Base-by-base conservation (phyloP, 129 eudicot genomes). In the Artemisia argyi region DNA sequence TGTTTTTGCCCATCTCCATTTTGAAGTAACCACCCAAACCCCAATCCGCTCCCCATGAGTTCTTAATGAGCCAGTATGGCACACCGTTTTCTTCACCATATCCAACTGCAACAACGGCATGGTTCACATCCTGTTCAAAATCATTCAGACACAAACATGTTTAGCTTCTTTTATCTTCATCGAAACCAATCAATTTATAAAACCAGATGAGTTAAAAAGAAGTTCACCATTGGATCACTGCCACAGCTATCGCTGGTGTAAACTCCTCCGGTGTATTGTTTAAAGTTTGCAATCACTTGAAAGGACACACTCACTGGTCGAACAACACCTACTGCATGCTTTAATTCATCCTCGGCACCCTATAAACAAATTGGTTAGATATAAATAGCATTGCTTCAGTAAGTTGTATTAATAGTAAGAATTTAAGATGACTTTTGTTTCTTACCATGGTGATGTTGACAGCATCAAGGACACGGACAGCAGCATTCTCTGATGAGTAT, bases 281-380 rank as follows among this genome's bases (percentile, higher is more conserved):
- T 70, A 78, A 95, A 95, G 56, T 62, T 72, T 5, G 22, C 10
- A 65, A 86, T 84, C 81, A 91, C 99, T 79, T 95, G 66, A 68
- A 95, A 95, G 13, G 99, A 97, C 54, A 95, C 96, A 70, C 99
- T 95, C 22, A 95, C 99, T 3, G 99, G 99, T n/a, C 99, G 89
- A 61, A 85, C 88, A 61, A 85, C 58, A 65, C 90, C 99, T 11
- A 95, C 99, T 26, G 99, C 99, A 82, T 91, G 89, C 85, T 95
- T 95, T 52, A 95, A 79, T 76, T 95, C 99, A 83, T 95, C 94
- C 79, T 95, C 99, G 67, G 96, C 96, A 71, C 96, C 98, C 98
- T 94, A 83, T 12, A 73, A 22, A 26, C 28, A 73, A 16, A 15
- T 17, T 24, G 58, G 66, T 58, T 35, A 14, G 20, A 55, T n/a